Evolutionary conservation across 306 rosid species (phyloP), one percentile per base, ranked within the genome.

Genomic region (Herpetospermum pedunculosum): DNA sequence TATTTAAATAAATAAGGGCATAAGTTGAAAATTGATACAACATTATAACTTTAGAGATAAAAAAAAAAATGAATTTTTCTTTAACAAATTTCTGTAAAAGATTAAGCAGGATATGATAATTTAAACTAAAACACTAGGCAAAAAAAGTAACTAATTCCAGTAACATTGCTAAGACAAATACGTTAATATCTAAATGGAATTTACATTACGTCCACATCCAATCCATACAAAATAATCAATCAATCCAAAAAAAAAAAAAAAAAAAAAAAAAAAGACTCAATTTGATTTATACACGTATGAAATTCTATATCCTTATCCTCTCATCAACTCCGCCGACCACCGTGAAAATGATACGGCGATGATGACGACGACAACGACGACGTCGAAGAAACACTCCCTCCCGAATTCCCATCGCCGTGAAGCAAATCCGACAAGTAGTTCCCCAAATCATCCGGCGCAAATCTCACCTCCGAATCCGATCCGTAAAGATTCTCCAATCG

Each of bases 381-480:
- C 3, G 82, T 81, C 0, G 87, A 82, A 71, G 86, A 84, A 72
- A 78, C 76, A 10, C 84, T 82, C 25, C 85, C 80, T 2, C 75
- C 72, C 62, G 2, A 48, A 23, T 59, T 77, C 9, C 84, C 78
- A 0, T 1, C 46, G 14, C 90, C 96, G 70, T 78, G 69, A 77
- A 94, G 77, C 72, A 89, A 73, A 15, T 85, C 87, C 0, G 88
- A 85, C 43, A 93, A 19, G 79, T 81, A 78, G 55, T 85, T 80
- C 19, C 38, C 85, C 53, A 93, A 18, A 71, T 91, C 84, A 18
- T 89, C 89, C 4, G 96, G 94, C 26, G 81, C 72, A 72, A 59
- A 81, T 60, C 78, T 50, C 38, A 76, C 44, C 5, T 75, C 69
- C 0, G 81, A 64, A 0, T 77, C 85, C 46, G 38, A 77, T 79